Conservation (phyloP, 495 filamentous ascomycete genomes). For the Symbiotaphrina buchneri region DNA sequence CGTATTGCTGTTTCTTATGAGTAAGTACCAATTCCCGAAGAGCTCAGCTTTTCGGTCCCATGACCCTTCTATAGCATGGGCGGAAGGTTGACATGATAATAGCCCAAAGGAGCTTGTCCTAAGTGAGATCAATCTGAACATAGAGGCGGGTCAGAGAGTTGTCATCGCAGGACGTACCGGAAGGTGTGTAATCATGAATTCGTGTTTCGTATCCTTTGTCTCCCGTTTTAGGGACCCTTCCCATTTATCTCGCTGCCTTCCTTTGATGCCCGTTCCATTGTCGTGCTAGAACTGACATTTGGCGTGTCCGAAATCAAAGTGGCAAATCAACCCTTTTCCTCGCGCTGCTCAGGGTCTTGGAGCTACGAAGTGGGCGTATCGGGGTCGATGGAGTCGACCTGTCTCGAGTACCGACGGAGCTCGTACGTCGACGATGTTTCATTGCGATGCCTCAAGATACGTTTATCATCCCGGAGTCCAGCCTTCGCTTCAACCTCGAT, state of each 20-base stretch:
- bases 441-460: not conserved
- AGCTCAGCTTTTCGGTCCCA: too few relatives aligned
- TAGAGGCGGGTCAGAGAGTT: not conserved
- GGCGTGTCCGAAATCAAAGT: too few relatives aligned
- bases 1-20: not conserved
- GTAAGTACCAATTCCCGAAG: not conserved
- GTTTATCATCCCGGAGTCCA: not conserved
- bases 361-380: not conserved
- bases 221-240: not conserved
- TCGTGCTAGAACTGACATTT: not conserved
- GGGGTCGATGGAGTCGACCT: not conserved
- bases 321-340: not conserved
- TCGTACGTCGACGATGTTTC: not conserved
- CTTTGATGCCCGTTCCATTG: too few relatives aligned
- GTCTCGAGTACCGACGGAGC: not conserved
- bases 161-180: not conserved
- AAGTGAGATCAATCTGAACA: not conserved
- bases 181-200: slow-evolving; percentile 1
- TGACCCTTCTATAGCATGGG: not conserved
- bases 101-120: not conserved
- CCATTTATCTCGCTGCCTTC: too few relatives aligned
- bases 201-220: not conserved
- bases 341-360: not conserved
- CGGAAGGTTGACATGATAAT: not conserved
- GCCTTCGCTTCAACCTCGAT: not conserved